Percentiles rank a stretch among this genome's conserved stretches.
phyloP scores from a whole-genome alignment of 106 monocot genomes.

The Allium fistulosum region DNA sequence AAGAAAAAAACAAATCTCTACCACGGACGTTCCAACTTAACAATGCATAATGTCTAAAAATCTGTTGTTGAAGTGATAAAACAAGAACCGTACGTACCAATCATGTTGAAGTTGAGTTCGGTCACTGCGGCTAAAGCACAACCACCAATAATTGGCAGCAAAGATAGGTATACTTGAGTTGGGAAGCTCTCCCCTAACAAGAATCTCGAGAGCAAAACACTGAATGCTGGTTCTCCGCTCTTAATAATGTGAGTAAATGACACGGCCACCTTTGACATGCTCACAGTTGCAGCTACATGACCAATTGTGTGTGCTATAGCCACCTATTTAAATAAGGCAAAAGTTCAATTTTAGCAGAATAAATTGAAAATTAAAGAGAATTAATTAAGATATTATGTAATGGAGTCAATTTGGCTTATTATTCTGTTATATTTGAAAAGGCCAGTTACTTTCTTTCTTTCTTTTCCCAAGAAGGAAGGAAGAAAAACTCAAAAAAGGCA shows the following conservation, averaged over 20 bases:
- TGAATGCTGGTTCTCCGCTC: slow-evolving; percentile 81
- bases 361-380: too few relatives aligned
- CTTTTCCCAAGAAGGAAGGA: too few relatives aligned
- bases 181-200: slow-evolving; percentile 84
- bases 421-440: too few relatives aligned
- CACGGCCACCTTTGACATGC: slow-evolving; percentile 87
- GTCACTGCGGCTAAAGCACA: slow-evolving; percentile 80
- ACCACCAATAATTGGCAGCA: slow-evolving; percentile 92
- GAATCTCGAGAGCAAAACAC: slow-evolving; percentile 74
- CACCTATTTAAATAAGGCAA: slow-evolving; percentile 14
- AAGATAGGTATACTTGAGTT: slow-evolving; percentile 40
- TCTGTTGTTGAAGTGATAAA: background rate
- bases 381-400: too few relatives aligned
- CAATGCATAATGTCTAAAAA: background rate
- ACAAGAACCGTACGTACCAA: slow-evolving; percentile 25
- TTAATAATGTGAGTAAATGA: slow-evolving; percentile 85
- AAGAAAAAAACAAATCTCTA: too few relatives aligned
- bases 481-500: too few relatives aligned
- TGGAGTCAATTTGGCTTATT: too few relatives aligned
- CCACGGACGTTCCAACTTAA: too few relatives aligned
- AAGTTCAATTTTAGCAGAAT: too few relatives aligned
- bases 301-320: slow-evolving; percentile 77
- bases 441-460: too few relatives aligned
- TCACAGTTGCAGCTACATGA: slow-evolving; percentile 79
- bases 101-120: slow-evolving; percentile 97